Conservation (phyloP, 495 filamentous ascomycete species). For the Pseudoneurospora amorphoporcata region DNA sequence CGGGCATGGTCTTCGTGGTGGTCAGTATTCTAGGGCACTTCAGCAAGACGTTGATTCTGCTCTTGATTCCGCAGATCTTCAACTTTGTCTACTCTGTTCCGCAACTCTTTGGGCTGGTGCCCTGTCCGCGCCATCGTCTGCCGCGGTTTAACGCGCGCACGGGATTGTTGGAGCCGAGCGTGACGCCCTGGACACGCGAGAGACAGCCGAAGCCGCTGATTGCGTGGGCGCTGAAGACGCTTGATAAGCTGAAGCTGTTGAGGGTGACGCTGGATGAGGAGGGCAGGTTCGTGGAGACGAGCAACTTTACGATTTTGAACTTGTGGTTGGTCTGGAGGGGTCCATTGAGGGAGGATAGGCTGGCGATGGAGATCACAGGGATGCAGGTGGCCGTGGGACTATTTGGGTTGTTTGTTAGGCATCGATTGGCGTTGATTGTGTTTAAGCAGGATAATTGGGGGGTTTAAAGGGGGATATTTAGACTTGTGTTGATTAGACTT, state of each 20-base stretch:
- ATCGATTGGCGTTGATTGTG: constrained; percentile 70
- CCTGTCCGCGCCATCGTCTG: constrained; percentile 84
- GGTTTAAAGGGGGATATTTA: constrained; percentile 7
- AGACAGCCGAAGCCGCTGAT: constrained; percentile 57
- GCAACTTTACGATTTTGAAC: constrained; percentile 89
- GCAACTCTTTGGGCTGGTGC: constrained; percentile 80
- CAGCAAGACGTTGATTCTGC: constrained; percentile 85
- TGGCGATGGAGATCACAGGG: constrained; percentile 63
- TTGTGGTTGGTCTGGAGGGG: constrained; percentile 95
- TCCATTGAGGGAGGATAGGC: constrained; percentile 75
- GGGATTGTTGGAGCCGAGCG: constrained; percentile 72
- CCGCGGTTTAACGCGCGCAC: constrained; percentile 78
- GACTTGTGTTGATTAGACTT: background rate
- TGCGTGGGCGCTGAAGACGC: constrained; percentile 46
- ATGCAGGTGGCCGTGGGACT: constrained; percentile 67
- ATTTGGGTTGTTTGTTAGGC: constrained; percentile 74
- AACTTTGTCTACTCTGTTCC: constrained; percentile 92
- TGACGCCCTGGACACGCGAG: constrained; percentile 60
- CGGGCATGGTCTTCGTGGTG: constrained; percentile 96
- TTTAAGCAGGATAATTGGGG: constrained; percentile 76
- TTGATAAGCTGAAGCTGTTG: constrained; percentile 56
- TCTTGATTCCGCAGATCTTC: constrained; percentile 90
- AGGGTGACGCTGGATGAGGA: constrained; percentile 51
- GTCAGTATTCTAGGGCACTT: constrained; percentile 96
- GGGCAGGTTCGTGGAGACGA: constrained; percentile 65